Evolutionary conservation across 139 green algal species (phyloP).

Genomic region (Limnomonas spitsbergensis): DNA sequence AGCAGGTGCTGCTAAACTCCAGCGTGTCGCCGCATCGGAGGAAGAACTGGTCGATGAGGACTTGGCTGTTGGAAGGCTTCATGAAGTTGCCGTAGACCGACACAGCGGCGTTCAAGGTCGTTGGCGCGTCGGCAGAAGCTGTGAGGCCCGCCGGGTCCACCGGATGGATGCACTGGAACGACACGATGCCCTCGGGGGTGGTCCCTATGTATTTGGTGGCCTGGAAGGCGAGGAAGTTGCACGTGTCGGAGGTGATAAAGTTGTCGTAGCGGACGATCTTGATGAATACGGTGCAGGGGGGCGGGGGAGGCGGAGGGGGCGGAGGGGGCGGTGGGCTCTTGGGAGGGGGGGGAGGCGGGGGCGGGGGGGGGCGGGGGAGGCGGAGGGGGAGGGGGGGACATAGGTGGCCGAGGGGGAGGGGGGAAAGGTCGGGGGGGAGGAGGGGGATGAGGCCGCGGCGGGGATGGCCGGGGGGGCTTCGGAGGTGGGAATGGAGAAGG

Average conservation of each 20-base stretch:
- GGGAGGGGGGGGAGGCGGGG: conserved; percentile 7
- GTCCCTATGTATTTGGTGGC: not conserved
- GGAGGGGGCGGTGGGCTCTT: not conserved
- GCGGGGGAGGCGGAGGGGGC: conserved; percentile 4
- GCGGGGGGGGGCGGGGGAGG: conserved; percentile 4
- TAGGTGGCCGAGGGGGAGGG: not conserved
- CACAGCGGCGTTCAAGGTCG: not conserved
- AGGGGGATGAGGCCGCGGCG: not conserved
- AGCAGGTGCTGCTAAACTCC: not conserved
- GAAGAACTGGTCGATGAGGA: not conserved
- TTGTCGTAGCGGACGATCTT: not conserved
- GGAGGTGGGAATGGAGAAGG: not conserved
- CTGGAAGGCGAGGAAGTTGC: not conserved
- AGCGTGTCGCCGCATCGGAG: not conserved
- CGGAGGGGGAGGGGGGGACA: not conserved
- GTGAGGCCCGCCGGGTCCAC: not conserved
- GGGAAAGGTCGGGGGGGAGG: not conserved
- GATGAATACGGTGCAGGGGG: not conserved
- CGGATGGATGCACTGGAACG: not conserved
- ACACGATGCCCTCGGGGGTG: not conserved
- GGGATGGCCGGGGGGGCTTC: not conserved
- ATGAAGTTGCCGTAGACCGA: not conserved
- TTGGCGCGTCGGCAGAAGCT: not conserved
- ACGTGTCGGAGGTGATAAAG: not conserved
- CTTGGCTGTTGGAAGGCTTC: not conserved